phyloP scores from a whole-genome alignment of 345 rosid genomes.

The Camelina laxa region DNA sequence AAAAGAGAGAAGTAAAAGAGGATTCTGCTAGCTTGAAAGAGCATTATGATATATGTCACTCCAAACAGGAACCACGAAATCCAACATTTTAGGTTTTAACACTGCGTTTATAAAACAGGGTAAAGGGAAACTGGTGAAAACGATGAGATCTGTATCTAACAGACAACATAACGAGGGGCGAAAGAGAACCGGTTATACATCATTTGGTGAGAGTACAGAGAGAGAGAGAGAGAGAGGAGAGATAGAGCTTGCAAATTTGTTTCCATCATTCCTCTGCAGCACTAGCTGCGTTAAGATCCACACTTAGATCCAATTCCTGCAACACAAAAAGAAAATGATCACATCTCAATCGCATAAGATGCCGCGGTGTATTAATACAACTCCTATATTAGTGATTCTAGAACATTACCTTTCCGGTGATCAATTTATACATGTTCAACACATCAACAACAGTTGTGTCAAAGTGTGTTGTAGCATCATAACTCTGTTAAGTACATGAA shows the following conservation, averaged over 20 bases:
- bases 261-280: constrained; percentile 82
- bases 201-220: constrained; percentile 22
- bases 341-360: background rate
- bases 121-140: background rate
- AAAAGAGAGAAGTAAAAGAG: background rate
- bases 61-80: constrained; percentile 14
- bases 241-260: background rate
- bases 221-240: background rate
- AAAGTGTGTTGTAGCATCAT: constrained; percentile 96
- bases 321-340: background rate
- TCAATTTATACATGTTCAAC: constrained; percentile 83
- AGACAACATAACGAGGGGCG: constrained; percentile 2
- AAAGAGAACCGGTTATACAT: constrained; percentile 20
- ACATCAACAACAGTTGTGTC: constrained; percentile 92
- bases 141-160: constrained; percentile 12
- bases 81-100: constrained; percentile 2
- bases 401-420: constrained; percentile 87
- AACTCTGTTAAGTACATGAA: constrained; percentile 67
- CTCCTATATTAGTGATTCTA: constrained; percentile 6
- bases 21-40: background rate
- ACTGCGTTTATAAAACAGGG: background rate
- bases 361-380: background rate
- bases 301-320: constrained; percentile 84
- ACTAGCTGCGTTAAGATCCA: constrained; percentile 91
- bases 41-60: constrained; percentile 3